A percentile compares a stretch with the other conserved stretches of the same genome.
Evolutionary conservation across 768 basidiomycete genomes (phyloP).

Genomic region (Erythrobasidium yunnanense): DNA sequence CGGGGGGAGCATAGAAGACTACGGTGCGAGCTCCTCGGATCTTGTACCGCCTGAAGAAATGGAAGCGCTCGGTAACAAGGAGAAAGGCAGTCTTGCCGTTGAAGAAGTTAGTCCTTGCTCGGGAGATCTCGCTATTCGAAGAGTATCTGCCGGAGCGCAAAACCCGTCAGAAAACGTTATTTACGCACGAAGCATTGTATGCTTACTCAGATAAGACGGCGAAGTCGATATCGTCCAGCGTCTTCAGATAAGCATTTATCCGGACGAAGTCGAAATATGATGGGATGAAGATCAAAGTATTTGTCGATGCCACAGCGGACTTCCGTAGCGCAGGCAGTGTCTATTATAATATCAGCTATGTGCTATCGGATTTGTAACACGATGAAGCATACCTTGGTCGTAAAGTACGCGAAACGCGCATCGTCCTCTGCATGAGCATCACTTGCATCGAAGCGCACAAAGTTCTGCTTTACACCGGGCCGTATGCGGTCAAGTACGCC

Average conservation of each 20-base stretch:
- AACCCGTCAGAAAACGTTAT: not conserved
- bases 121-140: slow-evolving; percentile 82
- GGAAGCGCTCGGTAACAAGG: slow-evolving; percentile 91
- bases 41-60: slow-evolving; percentile 89
- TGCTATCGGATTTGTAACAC: not conserved
- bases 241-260: slow-evolving; percentile 73
- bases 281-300: slow-evolving; percentile 79
- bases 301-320: slow-evolving; percentile 83
- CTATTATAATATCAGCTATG: slow-evolving; percentile 43
- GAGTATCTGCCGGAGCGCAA: slow-evolving; percentile 56
- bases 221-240: slow-evolving; percentile 59
- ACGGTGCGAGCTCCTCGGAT: slow-evolving; percentile 84
- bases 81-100: slow-evolving; percentile 72
- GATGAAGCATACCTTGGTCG: slow-evolving; percentile 54
- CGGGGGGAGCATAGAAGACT: slow-evolving; percentile 84
- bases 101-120: slow-evolving; percentile 88
- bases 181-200: not conserved
- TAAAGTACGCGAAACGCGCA: slow-evolving; percentile 75
- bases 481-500: slow-evolving; percentile 60
- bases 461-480: slow-evolving; percentile 72
- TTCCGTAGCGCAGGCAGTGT: slow-evolving; percentile 70
- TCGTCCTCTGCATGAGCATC: slow-evolving; percentile 70
- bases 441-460: slow-evolving; percentile 60
- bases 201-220: slow-evolving; percentile 79
- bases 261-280: slow-evolving; percentile 95